These are phyloP conservation scores for Rheum nobile DNA, from an alignment of 148 eudicot genomes.

Conservation along the genomic window DNA sequence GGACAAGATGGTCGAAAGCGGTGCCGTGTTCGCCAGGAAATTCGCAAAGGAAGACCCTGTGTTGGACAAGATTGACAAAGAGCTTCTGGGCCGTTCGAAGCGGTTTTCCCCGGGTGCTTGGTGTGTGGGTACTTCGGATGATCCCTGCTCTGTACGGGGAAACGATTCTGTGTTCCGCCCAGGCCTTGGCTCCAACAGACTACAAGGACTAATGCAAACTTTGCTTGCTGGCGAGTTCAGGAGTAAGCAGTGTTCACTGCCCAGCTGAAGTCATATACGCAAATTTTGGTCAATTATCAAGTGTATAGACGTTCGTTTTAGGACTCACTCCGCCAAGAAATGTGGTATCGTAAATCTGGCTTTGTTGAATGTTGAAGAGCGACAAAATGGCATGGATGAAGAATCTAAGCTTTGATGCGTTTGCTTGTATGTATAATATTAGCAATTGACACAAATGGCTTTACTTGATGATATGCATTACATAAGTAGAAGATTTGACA, in stretches of 20 bases:
- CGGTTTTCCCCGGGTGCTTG: constrained; percentile 88
- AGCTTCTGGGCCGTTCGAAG: constrained; percentile 54
- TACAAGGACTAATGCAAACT: constrained; percentile 36
- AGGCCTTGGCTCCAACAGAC: constrained; percentile 65
- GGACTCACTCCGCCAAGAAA: not conserved
- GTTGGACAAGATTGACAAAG: constrained; percentile 67
- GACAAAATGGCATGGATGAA: too few relatives aligned
- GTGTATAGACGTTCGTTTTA: not conserved
- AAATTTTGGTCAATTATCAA: too few relatives aligned
- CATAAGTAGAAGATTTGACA: too few relatives aligned
- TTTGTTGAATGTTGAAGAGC: too few relatives aligned
- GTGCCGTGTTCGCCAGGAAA: constrained; percentile 80
- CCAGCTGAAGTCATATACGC: constrained; percentile 8
- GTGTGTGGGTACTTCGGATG: constrained; percentile 64
- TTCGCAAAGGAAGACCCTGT: constrained; percentile 62
- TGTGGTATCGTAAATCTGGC: too few relatives aligned
- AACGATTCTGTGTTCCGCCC: constrained; percentile 58
- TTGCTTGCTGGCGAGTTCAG: constrained; percentile 53
- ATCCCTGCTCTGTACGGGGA: constrained; percentile 64
- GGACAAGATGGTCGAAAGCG: constrained; percentile 74
- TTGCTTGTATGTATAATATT: too few relatives aligned
- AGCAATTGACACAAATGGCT: too few relatives aligned
- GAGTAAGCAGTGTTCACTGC: constrained; percentile 48
- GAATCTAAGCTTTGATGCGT: too few relatives aligned
- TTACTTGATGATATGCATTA: too few relatives aligned